Conservation (phyloP, 257 asterid genomes). For the Solanum dulcamara region DNA sequence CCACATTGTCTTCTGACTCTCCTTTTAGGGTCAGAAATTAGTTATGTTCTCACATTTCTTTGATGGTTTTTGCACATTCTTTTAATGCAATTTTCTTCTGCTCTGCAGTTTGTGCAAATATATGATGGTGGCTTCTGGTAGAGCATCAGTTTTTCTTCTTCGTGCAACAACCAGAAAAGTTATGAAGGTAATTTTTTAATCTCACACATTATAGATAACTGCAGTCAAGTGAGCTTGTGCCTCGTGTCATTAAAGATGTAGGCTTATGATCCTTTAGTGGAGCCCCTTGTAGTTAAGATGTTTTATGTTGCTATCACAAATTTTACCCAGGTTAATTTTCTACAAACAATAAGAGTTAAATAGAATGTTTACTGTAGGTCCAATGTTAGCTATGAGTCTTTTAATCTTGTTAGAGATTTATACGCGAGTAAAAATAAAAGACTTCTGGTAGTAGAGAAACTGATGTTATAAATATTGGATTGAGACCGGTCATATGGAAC, state of each 20-base stretch:
- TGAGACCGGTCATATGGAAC: neutral
- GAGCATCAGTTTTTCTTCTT: constrained; percentile 60
- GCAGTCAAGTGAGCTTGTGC: constrained; percentile 12
- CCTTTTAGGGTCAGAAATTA: neutral
- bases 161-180: constrained; percentile 30
- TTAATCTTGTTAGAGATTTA: neutral
- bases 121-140: constrained; percentile 89
- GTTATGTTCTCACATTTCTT: neutral
- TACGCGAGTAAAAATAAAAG: neutral
- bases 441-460: neutral
- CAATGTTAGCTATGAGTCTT: neutral
- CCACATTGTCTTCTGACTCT: neutral
- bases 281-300: neutral
- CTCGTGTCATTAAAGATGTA: constrained; percentile 10
- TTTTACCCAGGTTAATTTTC: neutral
- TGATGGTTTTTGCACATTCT: neutral
- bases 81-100: neutral
- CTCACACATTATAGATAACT: neutral
- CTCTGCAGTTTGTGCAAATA: constrained; percentile 67
- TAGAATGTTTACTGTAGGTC: neutral
- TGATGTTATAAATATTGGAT: neutral
- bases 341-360: neutral
- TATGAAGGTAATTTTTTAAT: neutral
- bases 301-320: neutral
- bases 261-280: constrained; percentile 23